phyloP scores from a whole-genome alignment of 2,329 filamentous ascomycete species.

The Cercospora sesami region DNA sequence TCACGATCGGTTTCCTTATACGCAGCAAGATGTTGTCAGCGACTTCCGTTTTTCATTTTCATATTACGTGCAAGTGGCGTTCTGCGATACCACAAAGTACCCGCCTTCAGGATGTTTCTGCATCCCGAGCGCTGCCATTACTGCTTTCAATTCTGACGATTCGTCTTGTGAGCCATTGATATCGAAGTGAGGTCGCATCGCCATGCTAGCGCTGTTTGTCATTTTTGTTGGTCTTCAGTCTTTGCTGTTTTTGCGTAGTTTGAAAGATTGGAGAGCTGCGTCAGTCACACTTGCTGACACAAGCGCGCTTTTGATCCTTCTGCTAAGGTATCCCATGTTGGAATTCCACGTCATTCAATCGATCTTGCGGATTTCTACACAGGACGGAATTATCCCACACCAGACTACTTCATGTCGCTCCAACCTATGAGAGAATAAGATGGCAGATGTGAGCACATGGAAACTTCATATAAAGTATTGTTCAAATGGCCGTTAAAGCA shows the following conservation, averaged over 20 bases:
- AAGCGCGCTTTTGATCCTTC: neutral
- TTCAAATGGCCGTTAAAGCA: neutral
- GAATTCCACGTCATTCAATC: neutral
- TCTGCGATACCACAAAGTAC: conserved; percentile 51
- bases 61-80: no score
- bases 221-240: neutral
- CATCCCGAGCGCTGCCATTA: conserved; percentile 52
- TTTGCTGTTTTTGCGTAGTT: neutral
- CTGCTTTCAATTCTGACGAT: conserved; percentile 33
- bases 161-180: conserved; percentile 16
- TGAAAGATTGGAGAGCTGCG: neutral
- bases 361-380: neutral
- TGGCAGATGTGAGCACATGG: neutral
- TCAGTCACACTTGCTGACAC: conserved; percentile 4
- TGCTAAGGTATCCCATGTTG: neutral
- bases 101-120: conserved; percentile 63
- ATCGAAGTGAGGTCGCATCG: conserved; percentile 7
- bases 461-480: neutral
- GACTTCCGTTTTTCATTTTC: no score
- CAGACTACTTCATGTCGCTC: neutral
- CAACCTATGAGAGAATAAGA: neutral
- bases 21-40: neutral
- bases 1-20: conserved; percentile 58
- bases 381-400: neutral
- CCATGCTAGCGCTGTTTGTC: neutral